Percentiles rank a stretch among this genome's conserved stretches.
These are phyloP conservation scores for Gentiana dahurica DNA, from an alignment of 257 asterid genomes.

Conservation along the genomic window DNA sequence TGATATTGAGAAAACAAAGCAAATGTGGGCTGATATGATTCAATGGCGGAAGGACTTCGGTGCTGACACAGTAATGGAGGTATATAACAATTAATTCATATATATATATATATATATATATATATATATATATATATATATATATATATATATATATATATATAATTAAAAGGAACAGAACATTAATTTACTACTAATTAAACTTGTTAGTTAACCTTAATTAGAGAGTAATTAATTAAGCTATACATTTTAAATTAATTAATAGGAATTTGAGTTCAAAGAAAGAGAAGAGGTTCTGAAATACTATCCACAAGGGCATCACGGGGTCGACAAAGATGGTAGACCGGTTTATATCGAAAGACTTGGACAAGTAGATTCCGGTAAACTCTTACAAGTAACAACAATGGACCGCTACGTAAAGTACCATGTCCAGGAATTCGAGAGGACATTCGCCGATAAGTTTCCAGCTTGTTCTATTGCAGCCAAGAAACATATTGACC, in stretches of 20 bases:
- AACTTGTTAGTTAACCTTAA: neutral
- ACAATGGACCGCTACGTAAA: constrained; percentile 74
- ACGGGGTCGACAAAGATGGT: constrained; percentile 87
- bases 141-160: neutral
- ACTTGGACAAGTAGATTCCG: constrained; percentile 76
- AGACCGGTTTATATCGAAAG: constrained; percentile 84
- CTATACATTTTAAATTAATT: neutral
- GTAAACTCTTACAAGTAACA: constrained; percentile 80
- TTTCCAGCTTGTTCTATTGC: constrained; percentile 93
- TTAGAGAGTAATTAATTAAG: neutral
- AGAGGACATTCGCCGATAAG: constrained; percentile 76
- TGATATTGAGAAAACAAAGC: constrained; percentile 82
- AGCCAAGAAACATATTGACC: constrained; percentile 75
- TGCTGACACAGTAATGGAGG: constrained; percentile 78
- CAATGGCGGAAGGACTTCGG: constrained; percentile 96
- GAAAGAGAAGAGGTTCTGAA: constrained; percentile 80
- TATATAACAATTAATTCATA: constrained; percentile 8
- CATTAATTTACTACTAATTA: neutral
- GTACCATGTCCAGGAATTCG: constrained; percentile 93
- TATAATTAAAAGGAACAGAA: neutral
- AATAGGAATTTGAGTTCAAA: constrained; percentile 65
- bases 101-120: neutral
- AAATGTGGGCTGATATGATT: constrained; percentile 97
- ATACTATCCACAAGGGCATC: constrained; percentile 96
- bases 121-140: neutral